phyloP scores from a whole-genome alignment of 345 rosid genomes.

The Boechera divaricarpa region DNA sequence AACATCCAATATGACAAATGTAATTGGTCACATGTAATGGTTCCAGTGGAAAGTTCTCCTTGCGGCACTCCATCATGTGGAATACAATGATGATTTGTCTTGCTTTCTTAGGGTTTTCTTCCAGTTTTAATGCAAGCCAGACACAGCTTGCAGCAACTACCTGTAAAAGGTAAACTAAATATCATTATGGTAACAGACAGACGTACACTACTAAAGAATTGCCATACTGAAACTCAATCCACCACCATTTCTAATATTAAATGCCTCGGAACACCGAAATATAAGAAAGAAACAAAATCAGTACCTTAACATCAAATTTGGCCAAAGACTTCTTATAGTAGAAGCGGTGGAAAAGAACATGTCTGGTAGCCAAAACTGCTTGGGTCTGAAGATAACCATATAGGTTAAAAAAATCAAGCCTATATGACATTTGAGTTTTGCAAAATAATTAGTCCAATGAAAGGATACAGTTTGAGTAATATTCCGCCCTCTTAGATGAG shows the following conservation, averaged over 20 bases:
- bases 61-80: slow-evolving; percentile 94
- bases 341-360: slow-evolving; percentile 90
- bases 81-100: slow-evolving; percentile 90
- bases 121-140: slow-evolving; percentile 91
- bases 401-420: slow-evolving; percentile 30
- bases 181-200: background rate
- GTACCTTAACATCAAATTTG: slow-evolving; percentile 84
- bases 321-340: slow-evolving; percentile 97
- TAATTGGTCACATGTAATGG: background rate
- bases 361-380: slow-evolving; percentile 98
- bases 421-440: background rate
- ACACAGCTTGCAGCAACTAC: slow-evolving; percentile 93
- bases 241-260: background rate
- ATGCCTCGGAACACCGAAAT: background rate
- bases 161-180: slow-evolving; percentile 46
- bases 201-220: background rate
- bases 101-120: slow-evolving; percentile 86
- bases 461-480: slow-evolving; percentile 78
- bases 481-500: slow-evolving; percentile 93
- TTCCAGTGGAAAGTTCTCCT: slow-evolving; percentile 78
- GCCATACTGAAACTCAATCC: background rate
- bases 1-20: slow-evolving; percentile 6
- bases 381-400: slow-evolving; percentile 60
- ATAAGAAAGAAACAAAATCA: slow-evolving; percentile 2
- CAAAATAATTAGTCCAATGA: slow-evolving; percentile 9